Evolutionary conservation across 2,329 filamentous ascomycete genomes (phyloP).

Genomic region (Diaporthe nobilis): DNA sequence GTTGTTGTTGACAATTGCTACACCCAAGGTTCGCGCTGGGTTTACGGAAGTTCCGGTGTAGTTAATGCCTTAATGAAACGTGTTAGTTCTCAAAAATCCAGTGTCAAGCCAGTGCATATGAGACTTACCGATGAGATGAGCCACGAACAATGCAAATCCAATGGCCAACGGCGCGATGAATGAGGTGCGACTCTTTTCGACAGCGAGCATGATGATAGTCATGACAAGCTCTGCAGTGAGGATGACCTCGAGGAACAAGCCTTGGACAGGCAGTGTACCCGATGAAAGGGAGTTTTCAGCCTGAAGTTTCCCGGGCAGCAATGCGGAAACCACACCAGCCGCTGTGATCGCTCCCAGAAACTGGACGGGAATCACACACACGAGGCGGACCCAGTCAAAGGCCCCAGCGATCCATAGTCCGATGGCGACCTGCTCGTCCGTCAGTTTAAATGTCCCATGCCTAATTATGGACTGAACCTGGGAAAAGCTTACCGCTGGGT

Average conservation of each 20-base stretch:
- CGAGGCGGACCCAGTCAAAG: slow-evolving; percentile 64
- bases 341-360: slow-evolving; percentile 71
- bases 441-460: neutral
- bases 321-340: slow-evolving; percentile 67
- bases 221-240: slow-evolving; percentile 68
- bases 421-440: slow-evolving; percentile 59
- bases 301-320: slow-evolving; percentile 68
- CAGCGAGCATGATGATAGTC: slow-evolving; percentile 71
- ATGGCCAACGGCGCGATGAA: slow-evolving; percentile 75
- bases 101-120: neutral
- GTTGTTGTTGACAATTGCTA: slow-evolving; percentile 57
- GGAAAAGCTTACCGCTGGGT: slow-evolving; percentile 54
- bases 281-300: slow-evolving; percentile 62
- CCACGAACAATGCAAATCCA: slow-evolving; percentile 72
- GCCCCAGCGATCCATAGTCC: slow-evolving; percentile 71
- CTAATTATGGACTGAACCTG: neutral
- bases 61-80: slow-evolving; percentile 52
- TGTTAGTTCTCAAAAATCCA: neutral
- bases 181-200: slow-evolving; percentile 74
- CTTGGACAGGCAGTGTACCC: slow-evolving; percentile 60
- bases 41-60: slow-evolving; percentile 65
- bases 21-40: slow-evolving; percentile 65
- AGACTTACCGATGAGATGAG: slow-evolving; percentile 46
- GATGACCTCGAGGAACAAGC: slow-evolving; percentile 69
- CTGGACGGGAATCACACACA: slow-evolving; percentile 69